These are phyloP conservation scores for Hyphodiscus sp. DNA, from an alignment of 2,329 filamentous ascomycete genomes.

Conservation along the genomic window DNA sequence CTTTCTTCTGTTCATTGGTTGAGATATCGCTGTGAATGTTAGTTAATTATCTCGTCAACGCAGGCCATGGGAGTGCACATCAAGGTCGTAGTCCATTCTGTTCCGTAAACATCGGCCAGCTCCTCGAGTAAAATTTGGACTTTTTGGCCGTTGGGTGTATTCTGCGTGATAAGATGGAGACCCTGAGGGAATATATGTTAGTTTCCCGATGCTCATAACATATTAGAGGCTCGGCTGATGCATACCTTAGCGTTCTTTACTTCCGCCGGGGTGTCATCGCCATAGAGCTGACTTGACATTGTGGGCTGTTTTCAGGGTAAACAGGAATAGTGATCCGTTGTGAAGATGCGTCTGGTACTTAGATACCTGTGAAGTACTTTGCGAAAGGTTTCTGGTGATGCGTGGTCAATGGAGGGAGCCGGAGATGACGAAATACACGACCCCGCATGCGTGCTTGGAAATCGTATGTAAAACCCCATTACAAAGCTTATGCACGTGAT, in stretches of 20 bases:
- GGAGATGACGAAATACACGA: no score
- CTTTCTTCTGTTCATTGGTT: conserved; percentile 49
- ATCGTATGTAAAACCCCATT: no score
- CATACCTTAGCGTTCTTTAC: conserved; percentile 16
- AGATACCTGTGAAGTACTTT: no score
- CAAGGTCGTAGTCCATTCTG: conserved; percentile 31
- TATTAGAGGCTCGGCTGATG: not conserved
- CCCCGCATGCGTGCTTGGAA: no score
- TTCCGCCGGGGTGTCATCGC: conserved; percentile 10
- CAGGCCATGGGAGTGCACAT: not conserved
- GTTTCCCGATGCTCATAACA: not conserved
- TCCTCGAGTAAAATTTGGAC: conserved; percentile 49
- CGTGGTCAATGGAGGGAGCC: no score
- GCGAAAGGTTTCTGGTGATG: no score
- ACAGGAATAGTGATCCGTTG: no score
- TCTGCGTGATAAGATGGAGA: conserved; percentile 44
- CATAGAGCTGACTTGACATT: not conserved
- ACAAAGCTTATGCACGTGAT: no score
- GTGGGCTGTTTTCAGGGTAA: no score
- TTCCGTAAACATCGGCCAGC: conserved; percentile 43
- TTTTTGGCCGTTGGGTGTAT: conserved; percentile 46
- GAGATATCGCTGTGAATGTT: conserved; percentile 9
- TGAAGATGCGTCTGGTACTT: no score
- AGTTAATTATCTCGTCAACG: conserved; percentile 5
- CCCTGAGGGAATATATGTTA: conserved; percentile 25